These are phyloP conservation scores for Pelargonium fulgidum DNA, from an alignment of 441 rosid genomes.

Conservation along the genomic window DNA sequence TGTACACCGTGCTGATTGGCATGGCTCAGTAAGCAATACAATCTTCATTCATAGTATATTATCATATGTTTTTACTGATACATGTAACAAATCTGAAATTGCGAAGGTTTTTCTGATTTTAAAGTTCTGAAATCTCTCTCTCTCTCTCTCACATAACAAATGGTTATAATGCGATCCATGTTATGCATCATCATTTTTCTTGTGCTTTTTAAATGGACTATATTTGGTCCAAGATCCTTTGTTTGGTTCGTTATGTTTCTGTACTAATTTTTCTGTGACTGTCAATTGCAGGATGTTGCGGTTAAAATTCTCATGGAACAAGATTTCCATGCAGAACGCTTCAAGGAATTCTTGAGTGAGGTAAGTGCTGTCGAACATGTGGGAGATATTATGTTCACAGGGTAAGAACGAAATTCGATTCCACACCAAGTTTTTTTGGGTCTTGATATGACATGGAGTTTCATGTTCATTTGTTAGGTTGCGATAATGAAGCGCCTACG, in stretches of 20 bases:
- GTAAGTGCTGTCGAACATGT: conserved; percentile 33
- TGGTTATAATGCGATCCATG: neutral
- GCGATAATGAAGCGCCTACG: conserved; percentile 95
- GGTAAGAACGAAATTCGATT: conserved; percentile 1
- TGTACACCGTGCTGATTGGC: conserved; percentile 98
- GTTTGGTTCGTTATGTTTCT: neutral
- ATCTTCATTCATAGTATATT: neutral
- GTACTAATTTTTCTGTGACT: neutral
- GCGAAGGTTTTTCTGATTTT: conserved; percentile 1
- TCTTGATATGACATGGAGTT: conserved; percentile 22
- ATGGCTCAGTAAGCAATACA: conserved; percentile 77
- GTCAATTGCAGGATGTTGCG: conserved; percentile 81
- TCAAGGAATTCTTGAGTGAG: conserved; percentile 92
- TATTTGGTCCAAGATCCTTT: neutral
- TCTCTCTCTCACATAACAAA: neutral
- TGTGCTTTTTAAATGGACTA: neutral
- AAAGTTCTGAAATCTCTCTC: neutral
- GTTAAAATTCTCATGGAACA: conserved; percentile 99
- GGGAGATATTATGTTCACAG: conserved; percentile 8
- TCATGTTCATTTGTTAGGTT: conserved; percentile 47
- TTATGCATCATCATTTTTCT: neutral
- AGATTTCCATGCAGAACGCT: conserved; percentile 81
- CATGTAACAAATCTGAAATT: neutral
- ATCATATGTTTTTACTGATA: conserved; percentile 7
- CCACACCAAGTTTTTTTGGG: conserved; percentile 3